Base-by-base conservation (phyloP, 1,139 yeast species). In the Scheffersomyces quercinus region DNA sequence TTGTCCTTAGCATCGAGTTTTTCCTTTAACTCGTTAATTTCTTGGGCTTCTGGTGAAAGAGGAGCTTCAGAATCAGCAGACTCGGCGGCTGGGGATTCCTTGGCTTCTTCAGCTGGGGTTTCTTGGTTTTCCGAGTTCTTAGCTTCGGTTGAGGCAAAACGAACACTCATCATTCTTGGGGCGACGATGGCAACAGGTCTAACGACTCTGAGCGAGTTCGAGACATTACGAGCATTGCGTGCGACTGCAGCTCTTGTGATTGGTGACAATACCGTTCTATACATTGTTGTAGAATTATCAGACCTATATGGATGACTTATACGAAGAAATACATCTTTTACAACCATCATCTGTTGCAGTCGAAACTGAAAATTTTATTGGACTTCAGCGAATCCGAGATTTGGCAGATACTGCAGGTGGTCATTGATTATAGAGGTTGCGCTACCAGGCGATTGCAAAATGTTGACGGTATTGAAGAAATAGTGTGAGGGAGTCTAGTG, bases 1-100 rank as follows among this genome's bases (percentile, higher is more conserved):
- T 87, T 88, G 60, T 85, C 91, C 67, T 88, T 88, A 50, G 76
- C 75, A 35, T 70, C 76, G 51, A 81, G 73, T 62, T 85, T 83
- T 33, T 70, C 71, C 61, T 80, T 70, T 51, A 84, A 65, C 42
- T 77, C 81, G 37, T 65, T 69, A 24, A 74, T 44, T 28, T 62
- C 56, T 40, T 52, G 54, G 11, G 43, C 50, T 29, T 49, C 50
- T 6, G 42, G 28, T 7, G 42, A 40, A n/a, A 44, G 43, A 13
- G 43, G 51, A 9, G 44, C 48, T 12, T 45, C 49, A 16, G 46
- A 37, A 16, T 46, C 52, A 20, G 47, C 42, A 39, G 51, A 47
- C 45, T 58, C 56, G 20, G 48, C 38, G 12, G 47, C 50, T 35
- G 49, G 14, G 8, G 28, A 52, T 31, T 47, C 47, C 37, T 49